Base-by-base conservation (phyloP, 2,329 filamentous ascomycete genomes). In the Didymella pomorum region DNA sequence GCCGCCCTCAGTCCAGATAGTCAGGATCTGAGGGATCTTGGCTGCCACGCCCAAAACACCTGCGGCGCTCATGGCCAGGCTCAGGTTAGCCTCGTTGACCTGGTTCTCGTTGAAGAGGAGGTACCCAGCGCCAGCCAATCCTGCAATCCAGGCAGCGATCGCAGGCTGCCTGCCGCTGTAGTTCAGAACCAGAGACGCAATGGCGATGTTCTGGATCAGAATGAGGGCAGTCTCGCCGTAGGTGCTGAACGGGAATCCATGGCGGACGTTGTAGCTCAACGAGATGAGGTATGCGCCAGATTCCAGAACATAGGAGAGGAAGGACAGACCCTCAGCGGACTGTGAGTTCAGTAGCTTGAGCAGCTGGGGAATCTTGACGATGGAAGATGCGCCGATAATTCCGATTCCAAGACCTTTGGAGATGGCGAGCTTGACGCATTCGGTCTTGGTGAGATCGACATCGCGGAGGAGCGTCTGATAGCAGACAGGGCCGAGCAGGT, bases 321-420 rank as follows among this genome's bases (percentile, higher is more conserved):
- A 96, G 47, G 88, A 92, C 61, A 99, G 86, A 68, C 95, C 95
- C 43, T 87, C 86, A 26, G 93, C 88, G 48, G 92, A 97, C 71
- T 88, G 86, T 46, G 92, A 93, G 72, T 84, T 84, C 71, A 95
- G 79, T 50, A 99, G 88, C 83, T 99, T 99, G 77, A 97, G 79
- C 75, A 99, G 94, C 82, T 99, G 95, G 0, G 95, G 95, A 25
- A 99, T 88, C 82, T 99, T 99, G 82, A 99, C 93, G 70, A 98
- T 87, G 53, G 91, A 89, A 26, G 91, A 93, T 52, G 93, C 92
- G 67, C 86, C 89, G 74, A 99, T 93, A 79, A 99, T 99, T 76
- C 89, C 95, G 68, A 98, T 89, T 56, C 95, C 94, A 16, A 99
- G 88, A 3, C 85, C 92, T 81, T 99, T 99, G 73, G 91, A 96